Base-by-base conservation (phyloP, 148 eudicot genomes). In the Pouteria glomerata region DNA sequence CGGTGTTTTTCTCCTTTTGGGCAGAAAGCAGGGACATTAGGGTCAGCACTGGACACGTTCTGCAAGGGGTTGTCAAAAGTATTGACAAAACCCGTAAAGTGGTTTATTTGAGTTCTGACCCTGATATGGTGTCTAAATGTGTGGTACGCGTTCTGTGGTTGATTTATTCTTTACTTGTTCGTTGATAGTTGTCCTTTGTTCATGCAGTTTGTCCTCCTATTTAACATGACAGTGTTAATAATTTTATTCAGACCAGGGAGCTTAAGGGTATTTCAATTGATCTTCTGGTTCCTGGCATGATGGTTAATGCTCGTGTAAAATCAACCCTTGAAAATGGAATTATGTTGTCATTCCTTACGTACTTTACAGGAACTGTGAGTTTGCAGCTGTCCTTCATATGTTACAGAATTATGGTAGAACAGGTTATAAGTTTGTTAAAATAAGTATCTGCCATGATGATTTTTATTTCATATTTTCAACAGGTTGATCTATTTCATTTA, bases 211-310 rank as follows among this genome's bases (percentile, higher is more conserved):
- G 34, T 59, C n/a, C 29, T 68, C 52, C 74, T 60, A 33, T 66
- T 62, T 70, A 62, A 72, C 72, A 48, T 21, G 18, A 79, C 29
- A 12, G 15, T 53, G 19, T 56, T 64, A 62, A 64, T 56, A 67
- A 55, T 73, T 47, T n/a, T 66, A 31, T 71, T 63, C 95, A 91
- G 96, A 88, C 87, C 53, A 91, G 79, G 75, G 97, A 95, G 73
- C 91, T 89, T 39, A 95, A 89, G 85, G 98, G 97, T 80, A 84
- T 95, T 69, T 90, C 98, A 64, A 84, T 91, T 53, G 97, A 95
- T 87, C 88, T 89, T 80, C 97, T 95, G 44, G 86, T 91, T 78
- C 98, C 98, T 42, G 98, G 97, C 81, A 95, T 91, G 98, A 83
- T 91, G 98, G 96, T 95, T 52, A 89, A 84, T 82, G 93, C 96